Conservation (phyloP, 495 filamentous ascomycete species). For the Lophiotrema nucula region DNA sequence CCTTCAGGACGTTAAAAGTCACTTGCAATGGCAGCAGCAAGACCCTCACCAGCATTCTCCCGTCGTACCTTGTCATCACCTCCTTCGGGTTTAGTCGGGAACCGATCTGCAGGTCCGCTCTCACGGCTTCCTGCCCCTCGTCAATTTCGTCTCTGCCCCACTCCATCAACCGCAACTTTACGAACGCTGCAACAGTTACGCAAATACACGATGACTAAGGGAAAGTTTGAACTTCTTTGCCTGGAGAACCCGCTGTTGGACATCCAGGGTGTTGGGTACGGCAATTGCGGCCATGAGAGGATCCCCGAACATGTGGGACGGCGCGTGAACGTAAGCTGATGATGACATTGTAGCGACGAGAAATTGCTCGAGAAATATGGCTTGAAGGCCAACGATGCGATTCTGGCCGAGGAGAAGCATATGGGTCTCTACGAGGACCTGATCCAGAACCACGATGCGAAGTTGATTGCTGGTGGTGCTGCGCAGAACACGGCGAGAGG, state of each 20-base stretch:
- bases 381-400: conserved; percentile 93
- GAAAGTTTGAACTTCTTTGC: conserved; percentile 81
- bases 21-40: no score
- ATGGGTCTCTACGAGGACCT: conserved; percentile 87
- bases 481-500: conserved; percentile 98
- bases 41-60: no score
- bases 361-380: conserved; percentile 86
- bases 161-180: background rate
- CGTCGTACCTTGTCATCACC: no score
- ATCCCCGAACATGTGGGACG: background rate
- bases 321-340: background rate
- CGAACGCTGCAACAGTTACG: background rate
- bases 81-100: no score
- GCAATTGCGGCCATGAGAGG: conserved; percentile 2
- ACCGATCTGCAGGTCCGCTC: background rate
- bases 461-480: conserved; percentile 93
- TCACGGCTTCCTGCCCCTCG: background rate
- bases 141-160: conserved; percentile 3
- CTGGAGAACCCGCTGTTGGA: conserved; percentile 97
- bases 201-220: conserved; percentile 58
- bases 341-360: conserved; percentile 54
- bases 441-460: conserved; percentile 78
- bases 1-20: no score
- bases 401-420: conserved; percentile 92
- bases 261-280: conserved; percentile 80